phyloP scores from a whole-genome alignment of 2,329 filamentous ascomycete species.

The Fusarium concolor region DNA sequence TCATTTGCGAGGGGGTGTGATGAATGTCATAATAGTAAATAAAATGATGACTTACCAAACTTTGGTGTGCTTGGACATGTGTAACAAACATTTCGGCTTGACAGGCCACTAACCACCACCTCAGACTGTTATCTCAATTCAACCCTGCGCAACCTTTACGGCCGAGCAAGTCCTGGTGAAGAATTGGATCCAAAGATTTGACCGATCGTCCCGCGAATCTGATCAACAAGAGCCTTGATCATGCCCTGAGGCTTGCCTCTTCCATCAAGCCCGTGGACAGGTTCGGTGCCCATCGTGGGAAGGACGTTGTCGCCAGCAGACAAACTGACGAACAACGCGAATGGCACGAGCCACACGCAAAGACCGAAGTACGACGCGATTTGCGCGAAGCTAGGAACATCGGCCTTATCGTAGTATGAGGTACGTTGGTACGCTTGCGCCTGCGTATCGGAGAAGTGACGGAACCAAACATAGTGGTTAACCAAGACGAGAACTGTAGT shows the following conservation, averaged over 20 bases:
- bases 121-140: background rate
- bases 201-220: constrained; percentile 64
- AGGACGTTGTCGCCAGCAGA: constrained; percentile 95
- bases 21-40: rapidly evolving
- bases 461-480: constrained; percentile 97
- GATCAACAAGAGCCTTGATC: constrained; percentile 74
- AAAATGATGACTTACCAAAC: constrained; percentile 25
- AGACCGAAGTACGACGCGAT: constrained; percentile 96
- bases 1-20: constrained; percentile 48
- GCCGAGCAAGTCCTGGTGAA: constrained; percentile 40
- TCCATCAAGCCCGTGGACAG: constrained; percentile 58
- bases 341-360: constrained; percentile 96
- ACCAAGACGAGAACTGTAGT: constrained; percentile 79
- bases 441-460: constrained; percentile 81
- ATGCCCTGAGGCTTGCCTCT: constrained; percentile 70
- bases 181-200: constrained; percentile 53
- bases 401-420: constrained; percentile 71
- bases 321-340: constrained; percentile 92
- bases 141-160: constrained; percentile 20
- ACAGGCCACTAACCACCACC: background rate
- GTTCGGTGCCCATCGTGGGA: constrained; percentile 84
- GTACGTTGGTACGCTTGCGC: constrained; percentile 67
- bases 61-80: rapidly evolving
- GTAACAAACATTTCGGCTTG: constrained; percentile 1
- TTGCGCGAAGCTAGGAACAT: constrained; percentile 87